Base-by-base conservation (phyloP, 305 asterid species). In the Fraxinus dipetala region DNA sequence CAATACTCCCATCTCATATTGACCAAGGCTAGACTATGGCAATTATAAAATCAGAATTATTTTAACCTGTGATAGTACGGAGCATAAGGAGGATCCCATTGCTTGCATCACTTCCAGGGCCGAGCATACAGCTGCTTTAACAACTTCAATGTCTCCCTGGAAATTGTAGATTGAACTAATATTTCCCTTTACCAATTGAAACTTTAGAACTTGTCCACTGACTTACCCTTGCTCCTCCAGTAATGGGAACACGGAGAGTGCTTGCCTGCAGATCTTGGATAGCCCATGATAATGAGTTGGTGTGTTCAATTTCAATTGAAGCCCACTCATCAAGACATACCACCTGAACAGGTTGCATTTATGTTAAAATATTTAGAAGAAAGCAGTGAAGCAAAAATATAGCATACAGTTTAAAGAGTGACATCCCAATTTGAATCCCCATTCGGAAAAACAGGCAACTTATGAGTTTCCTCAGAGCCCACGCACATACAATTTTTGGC, bases 71-170 rank as follows among this genome's bases (percentile, higher is more conserved):
- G 93, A 85, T 4, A 91, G 89, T 72, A 87, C 76, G 82, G 90
- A 84, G 79, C 88, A 79, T 76, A 89, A 81, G 85, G 98, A 91
- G 84, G 97, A 91, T 59, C 93, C 97, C 90, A 91, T 88, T 82
- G 92, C 90, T 90, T 88, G 97, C 97, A 93, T 88, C 80, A 93
- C 92, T 80, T 89, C 92, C 82, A 90, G 91, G 67, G 98, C 98
- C 73, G 99, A 92, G 85, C 90, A 87, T 76, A 96, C 84, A 87
- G 97, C 92, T 81, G 91, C 88, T 84, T 92, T 91, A 11, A 96
- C 79, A 83, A 89, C 84, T 88, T 84, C 91, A 82, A 88, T 84
- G 83, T 90, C 95, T 78, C 86, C 94, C 99, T 96, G 91, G 51
- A 86, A 80, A 77, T 35, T 16, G 78, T 6, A 83, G 34, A 82